Conservation (phyloP, 306 rosid genomes). For the Dalbergia cultrata region DNA sequence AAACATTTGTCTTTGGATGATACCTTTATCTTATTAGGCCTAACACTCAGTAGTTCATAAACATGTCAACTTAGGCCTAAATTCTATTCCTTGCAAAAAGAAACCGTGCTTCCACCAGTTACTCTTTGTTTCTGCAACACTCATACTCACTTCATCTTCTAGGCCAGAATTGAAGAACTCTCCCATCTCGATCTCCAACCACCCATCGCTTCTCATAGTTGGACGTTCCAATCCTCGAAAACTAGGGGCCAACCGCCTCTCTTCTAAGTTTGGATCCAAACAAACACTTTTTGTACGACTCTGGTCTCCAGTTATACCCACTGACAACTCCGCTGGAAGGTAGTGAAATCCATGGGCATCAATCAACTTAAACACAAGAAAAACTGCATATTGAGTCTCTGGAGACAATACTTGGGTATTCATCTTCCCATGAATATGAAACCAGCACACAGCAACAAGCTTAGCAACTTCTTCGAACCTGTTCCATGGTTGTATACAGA, state of each 20-base stretch:
- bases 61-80: constrained; percentile 54
- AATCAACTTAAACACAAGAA: constrained; percentile 59
- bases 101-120: constrained; percentile 58
- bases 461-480: constrained; percentile 65
- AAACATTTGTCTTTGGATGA: too few species aligned
- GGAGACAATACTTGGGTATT: constrained; percentile 55
- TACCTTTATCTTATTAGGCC: not conserved
- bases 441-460: constrained; percentile 64
- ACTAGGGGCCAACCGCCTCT: too few species aligned
- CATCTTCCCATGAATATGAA: constrained; percentile 61
- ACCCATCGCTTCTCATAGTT: constrained; percentile 56
- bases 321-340: constrained; percentile 42
- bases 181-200: constrained; percentile 72
- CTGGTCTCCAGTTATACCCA: constrained; percentile 40
- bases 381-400: constrained; percentile 58
- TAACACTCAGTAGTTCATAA: not conserved
- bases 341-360: constrained; percentile 45
- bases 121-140: constrained; percentile 42
- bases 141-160: constrained; percentile 51
- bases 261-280: not conserved
- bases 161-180: constrained; percentile 59
- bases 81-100: constrained; percentile 67
- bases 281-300: constrained; percentile 29
- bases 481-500: not conserved
- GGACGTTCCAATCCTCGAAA: constrained; percentile 36